These are phyloP conservation scores for Coemansia sp. DNA, from an alignment of 192 early-diverging fungal species.

Conservation along the genomic window DNA sequence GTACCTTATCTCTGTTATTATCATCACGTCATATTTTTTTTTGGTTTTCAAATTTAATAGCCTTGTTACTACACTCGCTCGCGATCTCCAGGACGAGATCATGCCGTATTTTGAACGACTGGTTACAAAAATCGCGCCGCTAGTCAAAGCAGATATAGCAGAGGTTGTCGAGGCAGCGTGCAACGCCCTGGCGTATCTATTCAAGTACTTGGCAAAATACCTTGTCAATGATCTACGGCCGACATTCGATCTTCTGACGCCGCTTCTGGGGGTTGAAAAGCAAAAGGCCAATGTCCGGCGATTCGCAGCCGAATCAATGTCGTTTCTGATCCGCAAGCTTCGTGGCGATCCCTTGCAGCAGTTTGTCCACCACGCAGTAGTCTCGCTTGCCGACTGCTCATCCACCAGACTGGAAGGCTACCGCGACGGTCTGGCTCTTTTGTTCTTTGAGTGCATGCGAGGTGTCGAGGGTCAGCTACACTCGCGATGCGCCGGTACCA, in stretches of 20 bases:
- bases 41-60: constrained; percentile 33
- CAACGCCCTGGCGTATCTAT: constrained; percentile 86
- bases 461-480: constrained; percentile 61
- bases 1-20: background rate
- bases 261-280: constrained; percentile 67
- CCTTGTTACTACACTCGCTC: constrained; percentile 78
- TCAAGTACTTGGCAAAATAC: constrained; percentile 82
- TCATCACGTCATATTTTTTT: constrained; percentile 4
- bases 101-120: constrained; percentile 74
- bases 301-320: constrained; percentile 91
- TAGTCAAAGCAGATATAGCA: constrained; percentile 69
- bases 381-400: constrained; percentile 36
- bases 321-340: constrained; percentile 84
- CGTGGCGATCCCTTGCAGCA: constrained; percentile 60
- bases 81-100: constrained; percentile 92
- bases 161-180: constrained; percentile 82
- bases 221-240: constrained; percentile 69
- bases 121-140: constrained; percentile 64
- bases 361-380: constrained; percentile 67
- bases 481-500: constrained; percentile 54
- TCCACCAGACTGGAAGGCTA: constrained; percentile 50
- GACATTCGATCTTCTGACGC: constrained; percentile 77
- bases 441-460: constrained; percentile 86
- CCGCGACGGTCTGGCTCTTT: constrained; percentile 73
- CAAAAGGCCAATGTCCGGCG: constrained; percentile 77